Base-by-base conservation (phyloP, 2,329 filamentous ascomycete species). In the Sporothrix pseudoabietina region DNA sequence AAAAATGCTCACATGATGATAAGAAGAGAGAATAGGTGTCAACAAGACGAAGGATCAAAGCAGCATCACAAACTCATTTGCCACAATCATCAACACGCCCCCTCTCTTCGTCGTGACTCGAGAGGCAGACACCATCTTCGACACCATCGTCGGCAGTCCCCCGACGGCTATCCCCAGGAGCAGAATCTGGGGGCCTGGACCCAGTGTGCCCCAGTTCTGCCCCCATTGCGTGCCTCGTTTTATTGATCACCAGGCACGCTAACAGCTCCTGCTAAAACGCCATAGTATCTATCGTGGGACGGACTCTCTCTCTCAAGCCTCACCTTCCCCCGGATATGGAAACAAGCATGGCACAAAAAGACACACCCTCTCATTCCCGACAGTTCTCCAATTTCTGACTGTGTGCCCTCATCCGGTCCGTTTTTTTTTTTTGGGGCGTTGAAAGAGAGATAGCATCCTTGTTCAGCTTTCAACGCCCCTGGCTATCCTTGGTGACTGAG, bases 171-270 rank as follows among this genome's bases (percentile, higher is more conserved):
- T 47, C 19, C 61, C 5, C 5, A 30, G 14, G 22, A 19, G 7
- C 9, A 44, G 14, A 41, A 22, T 16, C n/a, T 65, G 61, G 61
- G 39, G 39, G 4, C 39, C n/a, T 63, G 61, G 61, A 47, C 39
- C 61, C 39, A 30, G 47, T 16, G 3, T 47, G 61, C n/a, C 32
- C 19, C 44, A 49, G 44, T 49, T 19, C 10, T 49, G 44, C 1
- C 44, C 35, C 35, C 59, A 26, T 44, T n/a, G 19, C 16, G 16
- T 41, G 8, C 39, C 5, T 26, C 41, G 41, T 66, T 44, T 66
- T 30, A 66, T 66, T 66, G 61, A 30, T 30, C 39, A 30, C 59
- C 35, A 41, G 59, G 59, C 22, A 22, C 61, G 39, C 61, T 47
- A 66, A 47, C n/a, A 10, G 22, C 61, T 14, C 6, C 44, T 65